Percentiles rank a stretch among this genome's conserved stretches.
These are phyloP conservation scores for Scheffersomyces lignicola DNA, from an alignment of 1,139 yeast species.

Conservation along the genomic window DNA sequence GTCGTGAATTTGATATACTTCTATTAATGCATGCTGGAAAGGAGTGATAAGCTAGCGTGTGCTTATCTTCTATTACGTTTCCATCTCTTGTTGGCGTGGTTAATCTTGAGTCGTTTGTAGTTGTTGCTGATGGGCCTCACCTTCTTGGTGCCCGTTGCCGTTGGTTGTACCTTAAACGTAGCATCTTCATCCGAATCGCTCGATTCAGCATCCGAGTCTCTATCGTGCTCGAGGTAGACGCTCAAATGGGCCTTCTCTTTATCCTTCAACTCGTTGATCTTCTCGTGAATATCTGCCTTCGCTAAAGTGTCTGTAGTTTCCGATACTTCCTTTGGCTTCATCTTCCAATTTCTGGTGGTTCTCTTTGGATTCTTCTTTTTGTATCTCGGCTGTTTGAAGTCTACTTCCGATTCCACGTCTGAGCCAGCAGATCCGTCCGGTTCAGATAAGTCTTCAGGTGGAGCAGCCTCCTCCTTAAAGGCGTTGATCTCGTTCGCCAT, in stretches of 20 bases:
- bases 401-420: conserved; percentile 14
- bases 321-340: conserved; percentile 23
- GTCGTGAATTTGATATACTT: neutral
- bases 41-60: no score
- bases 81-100: conserved; percentile 34
- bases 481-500: conserved; percentile 8
- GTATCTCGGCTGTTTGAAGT: conserved; percentile 14
- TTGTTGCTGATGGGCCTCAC: conserved; percentile 38
- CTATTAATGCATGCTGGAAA: no score
- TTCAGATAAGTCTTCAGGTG: conserved; percentile 17
- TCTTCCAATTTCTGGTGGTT: conserved; percentile 60
- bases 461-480: conserved; percentile 14
- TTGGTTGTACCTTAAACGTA: conserved; percentile 21
- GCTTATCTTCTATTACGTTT: conserved; percentile 1
- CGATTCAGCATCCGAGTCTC: conserved; percentile 17
- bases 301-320: conserved; percentile 23
- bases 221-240: conserved; percentile 15
- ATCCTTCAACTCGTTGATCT: conserved; percentile 31
- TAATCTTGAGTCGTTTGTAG: conserved; percentile 44
- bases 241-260: conserved; percentile 19
- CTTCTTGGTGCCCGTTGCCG: conserved; percentile 21
- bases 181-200: conserved; percentile 14
- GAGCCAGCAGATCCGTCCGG: conserved; percentile 15
- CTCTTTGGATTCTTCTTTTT: conserved; percentile 54
- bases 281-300: conserved; percentile 41